These are phyloP conservation scores for Penicillium sp. DNA, from an alignment of 2,329 filamentous ascomycete genomes.

Conservation along the genomic window DNA sequence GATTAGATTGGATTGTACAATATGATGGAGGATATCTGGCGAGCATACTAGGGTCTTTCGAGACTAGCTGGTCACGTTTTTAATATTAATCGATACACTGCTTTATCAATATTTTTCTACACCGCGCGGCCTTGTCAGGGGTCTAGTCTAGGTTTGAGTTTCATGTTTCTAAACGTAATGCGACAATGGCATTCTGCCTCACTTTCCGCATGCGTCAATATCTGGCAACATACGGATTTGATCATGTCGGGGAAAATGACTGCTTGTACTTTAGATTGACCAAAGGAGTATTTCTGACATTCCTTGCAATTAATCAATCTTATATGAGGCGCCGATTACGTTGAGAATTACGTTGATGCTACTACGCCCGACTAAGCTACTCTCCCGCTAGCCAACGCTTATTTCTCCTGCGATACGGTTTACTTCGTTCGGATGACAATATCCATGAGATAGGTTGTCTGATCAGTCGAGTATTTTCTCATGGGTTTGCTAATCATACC, in stretches of 20 bases:
- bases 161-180: not conserved
- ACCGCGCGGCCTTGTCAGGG: too few species aligned
- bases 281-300: too few species aligned
- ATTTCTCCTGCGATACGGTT: not conserved
- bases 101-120: not conserved
- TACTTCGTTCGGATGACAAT: not conserved
- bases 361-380: too few species aligned
- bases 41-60: constrained; percentile 2
- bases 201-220: constrained; percentile 3
- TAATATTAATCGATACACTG: constrained; percentile 8
- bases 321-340: not conserved
- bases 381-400: not conserved
- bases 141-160: not conserved
- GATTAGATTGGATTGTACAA: constrained; percentile 15
- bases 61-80: not conserved
- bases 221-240: not conserved
- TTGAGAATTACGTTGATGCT: too few species aligned
- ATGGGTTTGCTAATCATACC: not conserved
- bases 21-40: constrained; percentile 14
- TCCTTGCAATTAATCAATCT: not conserved
- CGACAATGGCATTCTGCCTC: not conserved
- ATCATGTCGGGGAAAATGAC: not conserved
- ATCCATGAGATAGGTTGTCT: not conserved
- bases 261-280: not conserved
- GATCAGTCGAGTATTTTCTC: not conserved